Base-by-base conservation (phyloP, 768 basidiomycete species). In the Leccinum ochraceum region DNA sequence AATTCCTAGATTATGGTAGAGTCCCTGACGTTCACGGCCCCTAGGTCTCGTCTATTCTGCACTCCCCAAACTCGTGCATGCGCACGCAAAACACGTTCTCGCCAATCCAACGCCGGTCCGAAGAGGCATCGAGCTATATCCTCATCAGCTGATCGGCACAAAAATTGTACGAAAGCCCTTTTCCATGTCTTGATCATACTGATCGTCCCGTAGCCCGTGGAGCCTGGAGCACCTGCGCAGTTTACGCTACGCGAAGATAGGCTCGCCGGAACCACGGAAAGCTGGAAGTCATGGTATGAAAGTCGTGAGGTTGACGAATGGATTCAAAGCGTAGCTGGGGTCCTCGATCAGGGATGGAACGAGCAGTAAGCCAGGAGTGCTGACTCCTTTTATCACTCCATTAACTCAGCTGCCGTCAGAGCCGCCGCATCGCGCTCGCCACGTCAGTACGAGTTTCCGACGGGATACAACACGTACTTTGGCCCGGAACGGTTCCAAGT, bases 391-490 rank as follows among this genome's bases (percentile, higher is more conserved):
- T 28, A 49, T 54, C 39, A 24, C 6, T 22, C 13, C 39, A 1
- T 53, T 59, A 3, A 71, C 22, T 11, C 44, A 22, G 22, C 39
- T 30, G 14, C 10, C 51, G 37, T n/a, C 68, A 92, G 91, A 64
- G 78, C 76, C 53, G 89, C 86, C 49, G 77, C 80, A 13, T 74
- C 80, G 57, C 83, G 85, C 44, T 82, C 83, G 6, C 72, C 79
- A 44, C 83, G 83, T 63, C 88, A 84, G 64, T 98, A 96, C 77
- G 97, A 99, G 77, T 98, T 99, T 78, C 93, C 97, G 0, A 94
- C 92, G 36, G 97, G 97, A 1, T 98, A 86, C 77, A 93, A 88
- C 69, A 80, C 85, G 10, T 87, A 86, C 68, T 97, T 95, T 75
- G 90, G 89, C 0, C 68, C 82, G 9, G 92, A 98, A 69, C 85